Evolutionary conservation across 257 asterid genomes (phyloP).

Genomic region (Rhazya stricta): DNA sequence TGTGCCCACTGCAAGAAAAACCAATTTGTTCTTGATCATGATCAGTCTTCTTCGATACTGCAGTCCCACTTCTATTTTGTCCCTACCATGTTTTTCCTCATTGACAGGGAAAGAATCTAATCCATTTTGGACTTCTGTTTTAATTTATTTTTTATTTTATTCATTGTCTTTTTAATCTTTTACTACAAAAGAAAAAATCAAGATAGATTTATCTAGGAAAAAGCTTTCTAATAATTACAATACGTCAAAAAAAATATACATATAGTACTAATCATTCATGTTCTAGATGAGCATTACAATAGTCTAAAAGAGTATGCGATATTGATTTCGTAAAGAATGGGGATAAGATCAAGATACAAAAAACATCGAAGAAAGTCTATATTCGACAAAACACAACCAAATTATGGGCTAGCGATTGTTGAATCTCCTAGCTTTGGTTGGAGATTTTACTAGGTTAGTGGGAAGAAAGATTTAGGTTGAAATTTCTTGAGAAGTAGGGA

Average conservation of each 20-base stretch:
- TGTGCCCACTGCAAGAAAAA: conserved; percentile 94
- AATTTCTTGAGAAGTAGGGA: not conserved
- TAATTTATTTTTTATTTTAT: not conserved
- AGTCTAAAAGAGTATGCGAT: not conserved
- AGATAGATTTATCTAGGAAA: not conserved
- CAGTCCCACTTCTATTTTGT: conserved; percentile 9
- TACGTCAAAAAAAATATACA: too few species aligned
- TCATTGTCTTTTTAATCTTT: not conserved
- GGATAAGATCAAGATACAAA: not conserved
- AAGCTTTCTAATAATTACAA: not conserved
- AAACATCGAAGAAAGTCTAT: not conserved
- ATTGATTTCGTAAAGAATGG: not conserved
- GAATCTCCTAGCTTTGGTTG: not conserved
- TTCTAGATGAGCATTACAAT: too few species aligned
- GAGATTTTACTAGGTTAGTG: not conserved
- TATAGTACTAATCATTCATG: too few species aligned
- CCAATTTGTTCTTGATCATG: not conserved
- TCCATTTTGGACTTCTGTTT: not conserved
- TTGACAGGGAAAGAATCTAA: conserved; percentile 1
- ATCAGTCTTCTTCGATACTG: not conserved
- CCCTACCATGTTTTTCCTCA: conserved; percentile 10
- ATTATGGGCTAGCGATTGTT: not conserved
- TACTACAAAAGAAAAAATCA: too few species aligned
- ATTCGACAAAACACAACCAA: not conserved
- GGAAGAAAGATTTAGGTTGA: not conserved